Percentiles rank a stretch among this genome's conserved stretches.
phyloP scores from a whole-genome alignment of 202 grass and related monocot genomes.

The Schoenoplectus triqueter region DNA sequence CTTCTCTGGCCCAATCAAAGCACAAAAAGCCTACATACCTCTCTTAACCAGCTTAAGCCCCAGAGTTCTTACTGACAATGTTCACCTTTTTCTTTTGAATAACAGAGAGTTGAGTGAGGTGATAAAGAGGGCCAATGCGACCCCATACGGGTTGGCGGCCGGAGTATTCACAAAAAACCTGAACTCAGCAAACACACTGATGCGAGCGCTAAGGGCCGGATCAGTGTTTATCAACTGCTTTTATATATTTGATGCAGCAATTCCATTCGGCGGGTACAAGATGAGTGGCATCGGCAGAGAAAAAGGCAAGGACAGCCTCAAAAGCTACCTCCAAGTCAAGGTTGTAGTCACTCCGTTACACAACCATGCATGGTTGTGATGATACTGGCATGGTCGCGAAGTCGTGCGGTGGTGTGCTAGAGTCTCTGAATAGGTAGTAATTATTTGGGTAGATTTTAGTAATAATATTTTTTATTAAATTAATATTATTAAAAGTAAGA shows the following conservation, averaged over 20 bases:
- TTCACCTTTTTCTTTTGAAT: background rate
- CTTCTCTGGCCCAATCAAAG: background rate
- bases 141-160: constrained; percentile 61
- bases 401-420: background rate
- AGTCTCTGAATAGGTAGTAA: background rate
- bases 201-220: constrained; percentile 55
- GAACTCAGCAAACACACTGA: constrained; percentile 58
- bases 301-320: constrained; percentile 54
- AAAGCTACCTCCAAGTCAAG: constrained; percentile 71
- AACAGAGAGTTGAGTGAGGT: constrained; percentile 55
- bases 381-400: background rate
- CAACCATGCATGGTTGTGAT: constrained; percentile 50
- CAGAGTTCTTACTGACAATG: background rate
- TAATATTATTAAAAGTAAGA: too few species aligned
- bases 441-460: background rate
- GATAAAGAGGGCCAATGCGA: constrained; percentile 57
- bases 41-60: background rate
- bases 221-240: constrained; percentile 77
- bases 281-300: constrained; percentile 77
- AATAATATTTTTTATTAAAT: too few species aligned
- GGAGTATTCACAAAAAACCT: constrained; percentile 63
- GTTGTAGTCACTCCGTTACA: constrained; percentile 58
- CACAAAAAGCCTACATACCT: background rate
- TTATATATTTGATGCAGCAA: constrained; percentile 54
- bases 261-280: constrained; percentile 75